Evolutionary conservation across 2,329 filamentous ascomycete species (phyloP), one percentile per base, ranked within the genome.

Genomic region (Sarocladiaceae sp.): DNA sequence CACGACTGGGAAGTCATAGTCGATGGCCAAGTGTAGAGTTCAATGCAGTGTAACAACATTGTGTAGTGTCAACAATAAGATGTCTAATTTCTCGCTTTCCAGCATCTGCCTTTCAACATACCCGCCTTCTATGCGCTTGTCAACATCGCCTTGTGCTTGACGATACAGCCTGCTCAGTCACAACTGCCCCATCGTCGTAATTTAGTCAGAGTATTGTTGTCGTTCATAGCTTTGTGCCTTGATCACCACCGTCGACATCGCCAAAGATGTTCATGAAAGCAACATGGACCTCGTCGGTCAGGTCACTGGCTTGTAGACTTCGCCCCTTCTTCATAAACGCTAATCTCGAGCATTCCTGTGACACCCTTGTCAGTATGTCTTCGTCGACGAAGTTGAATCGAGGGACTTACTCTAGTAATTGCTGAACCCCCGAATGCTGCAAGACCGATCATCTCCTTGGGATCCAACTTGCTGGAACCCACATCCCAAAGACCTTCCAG

Each of bases 231-330:
- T 66, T 74, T 1, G 65, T 62, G 1, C 57, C 59, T 4, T 61
- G 60, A 13, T 68, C 59, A 5, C 70, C 70, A 6, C 62, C 73
- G 33, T 79, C 80, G 3, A 79, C 77, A 58, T 92, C 88, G 1
- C 90, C 92, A 63, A 97, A 87, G 17, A 96, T 68, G 54, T 84
- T 83, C 62, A 88, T 67, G 68, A 97, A 97, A 1, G 91, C 88
- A 29, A 75, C 75, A 62, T 96, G 87, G 10, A 99, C 88, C 70
- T 96, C 87, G 17, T 94, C 90, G 0, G 93, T 97, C 65, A 99
- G 71, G 69, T 97, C 94, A 59, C 88, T 91, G 1, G 94, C 94
- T 73, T 97, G 94, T 65, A 99, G 72, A 64, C 88, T 90, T 57
- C 94, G 81, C 1, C 94, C 93, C 63, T 86, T 89, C 67, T 92